phyloP scores from a whole-genome alignment of 1,284 basidiomycete species.

The Ceratobasidium sp. region DNA sequence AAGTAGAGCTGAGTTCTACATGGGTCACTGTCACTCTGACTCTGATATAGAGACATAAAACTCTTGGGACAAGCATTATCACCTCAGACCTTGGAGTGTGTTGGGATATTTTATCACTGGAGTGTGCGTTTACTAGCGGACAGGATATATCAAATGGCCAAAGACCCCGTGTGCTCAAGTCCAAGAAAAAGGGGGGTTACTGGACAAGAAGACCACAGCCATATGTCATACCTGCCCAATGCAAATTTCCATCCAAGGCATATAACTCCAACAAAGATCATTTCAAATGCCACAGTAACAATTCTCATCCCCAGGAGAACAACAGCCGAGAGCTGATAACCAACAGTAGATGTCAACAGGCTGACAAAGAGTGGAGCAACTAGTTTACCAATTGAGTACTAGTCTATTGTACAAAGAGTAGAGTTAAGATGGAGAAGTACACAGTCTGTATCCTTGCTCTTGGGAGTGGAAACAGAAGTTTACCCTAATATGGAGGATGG shows the following conservation, averaged over 20 bases:
- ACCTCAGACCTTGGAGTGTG: constrained; percentile 19
- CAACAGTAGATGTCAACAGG: constrained; percentile 60
- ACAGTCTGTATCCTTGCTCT: not conserved
- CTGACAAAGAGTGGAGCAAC: constrained; percentile 69
- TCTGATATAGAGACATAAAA: constrained; percentile 24
- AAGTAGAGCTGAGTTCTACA: constrained; percentile 59
- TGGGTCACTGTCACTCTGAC: constrained; percentile 49
- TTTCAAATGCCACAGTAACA: constrained; percentile 57
- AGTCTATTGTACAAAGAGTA: constrained; percentile 65
- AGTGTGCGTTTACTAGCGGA: not conserved
- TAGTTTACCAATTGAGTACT: constrained; percentile 69
- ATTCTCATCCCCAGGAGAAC: constrained; percentile 57
- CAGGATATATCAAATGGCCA: constrained; percentile 13
- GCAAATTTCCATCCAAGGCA: constrained; percentile 60
- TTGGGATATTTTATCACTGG: not conserved
- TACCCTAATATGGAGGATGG: too few species aligned
- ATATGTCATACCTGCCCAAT: constrained; percentile 61
- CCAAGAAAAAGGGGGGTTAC: not conserved
- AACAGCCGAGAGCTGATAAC: constrained; percentile 56
- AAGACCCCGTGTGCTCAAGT: constrained; percentile 23
- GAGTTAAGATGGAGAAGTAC: constrained; percentile 59
- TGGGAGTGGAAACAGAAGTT: not conserved
- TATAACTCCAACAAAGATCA: constrained; percentile 58
- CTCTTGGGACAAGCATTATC: constrained; percentile 17
- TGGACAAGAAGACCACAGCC: not conserved